Evolutionary conservation across 495 filamentous ascomycete genomes (phyloP), one percentile per base, ranked within the genome.

Genomic region (Rostrohypoxylon terebratum): DNA sequence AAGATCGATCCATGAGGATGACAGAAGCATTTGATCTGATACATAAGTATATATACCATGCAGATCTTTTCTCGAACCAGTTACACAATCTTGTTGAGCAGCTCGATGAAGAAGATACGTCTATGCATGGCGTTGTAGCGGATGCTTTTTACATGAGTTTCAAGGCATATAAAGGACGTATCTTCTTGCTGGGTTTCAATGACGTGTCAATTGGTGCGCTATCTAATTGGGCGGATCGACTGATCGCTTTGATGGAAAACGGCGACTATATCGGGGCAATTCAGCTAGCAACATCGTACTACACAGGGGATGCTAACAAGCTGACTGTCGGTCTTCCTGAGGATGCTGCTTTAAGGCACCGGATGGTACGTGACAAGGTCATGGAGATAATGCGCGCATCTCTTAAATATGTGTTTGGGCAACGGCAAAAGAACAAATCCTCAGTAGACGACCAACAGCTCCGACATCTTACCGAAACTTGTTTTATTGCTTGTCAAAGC

Each of bases 81-180:
- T 85, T 99, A 20, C 90, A 92, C 75, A 84, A 84, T 40, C 83
- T 99, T 40, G 93, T 98, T 14, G 94, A 98, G 76, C 90, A 93
- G 66, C 83, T 96, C 51, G 92, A 97, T 67, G 94, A 97, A 75
- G 90, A 94, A 45, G 93, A 97, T 67, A 87, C 87, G 1, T 91
- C 92, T 2, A 94, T 97, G 91, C 96, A 98, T 80, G 94, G 94
- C 1, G 94, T 97, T 18, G 93, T 99, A 48, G 95, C 95, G 13
- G 96, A 99, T 83, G 96, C 96, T 14, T 99, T 97, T 73, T 92
- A 96, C 76, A 97, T 97, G 91, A 98, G 96, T 77, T 94, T 98
- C 79, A 93, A 92, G 68, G 88, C 93, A 4, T 98, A 98, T 79
- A 99, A 98, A 80, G 94, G 96, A 14, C 89, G 96, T 11, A 83